Evolutionary conservation across 163 green algal genomes (phyloP).

Genomic region (Prototheca stagnorum): DNA sequence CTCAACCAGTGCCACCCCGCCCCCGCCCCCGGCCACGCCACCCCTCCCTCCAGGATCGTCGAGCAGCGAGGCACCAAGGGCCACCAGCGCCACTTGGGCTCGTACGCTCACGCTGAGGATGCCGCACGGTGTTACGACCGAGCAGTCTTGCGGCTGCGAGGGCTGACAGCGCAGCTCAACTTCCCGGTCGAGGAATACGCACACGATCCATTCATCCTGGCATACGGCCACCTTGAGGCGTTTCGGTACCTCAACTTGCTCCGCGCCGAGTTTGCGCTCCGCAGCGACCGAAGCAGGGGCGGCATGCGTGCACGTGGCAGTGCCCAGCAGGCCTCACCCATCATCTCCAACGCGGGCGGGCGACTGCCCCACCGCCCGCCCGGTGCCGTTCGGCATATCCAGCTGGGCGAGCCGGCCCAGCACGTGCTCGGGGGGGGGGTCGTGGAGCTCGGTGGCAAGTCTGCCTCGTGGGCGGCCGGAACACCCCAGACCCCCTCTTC

Average conservation of each 20-base stretch:
- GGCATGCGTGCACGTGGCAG: too few species aligned
- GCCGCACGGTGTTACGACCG: constrained; percentile 29
- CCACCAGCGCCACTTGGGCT: constrained; percentile 15
- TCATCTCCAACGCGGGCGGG: too few species aligned
- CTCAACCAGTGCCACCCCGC: too few species aligned
- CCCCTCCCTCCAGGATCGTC: constrained; percentile 1
- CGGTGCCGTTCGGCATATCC: too few species aligned
- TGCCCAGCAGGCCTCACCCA: too few species aligned
- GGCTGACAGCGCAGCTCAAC: constrained; percentile 22
- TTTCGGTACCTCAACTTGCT: constrained; percentile 12
- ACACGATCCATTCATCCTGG: constrained; percentile 13
- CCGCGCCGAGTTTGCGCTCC: constrained; percentile 3
- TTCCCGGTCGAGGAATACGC: constrained; percentile 14
- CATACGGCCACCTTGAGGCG: constrained; percentile 4
- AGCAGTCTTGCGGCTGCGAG: constrained; percentile 24
- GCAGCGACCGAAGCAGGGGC: background rate
- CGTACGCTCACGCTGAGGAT: constrained; percentile 9
- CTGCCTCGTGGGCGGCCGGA: too few species aligned
- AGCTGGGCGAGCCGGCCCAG: too few species aligned
- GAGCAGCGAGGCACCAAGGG: constrained; percentile 9
- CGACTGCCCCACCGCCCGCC: too few species aligned
- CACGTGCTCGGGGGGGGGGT: too few species aligned
- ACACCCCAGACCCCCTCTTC: too few species aligned
- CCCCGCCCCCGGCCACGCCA: background rate
- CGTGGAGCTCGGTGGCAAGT: too few species aligned